Conservation (phyloP, 2,329 filamentous ascomycete species). For the Aspergillus tanneri region DNA sequence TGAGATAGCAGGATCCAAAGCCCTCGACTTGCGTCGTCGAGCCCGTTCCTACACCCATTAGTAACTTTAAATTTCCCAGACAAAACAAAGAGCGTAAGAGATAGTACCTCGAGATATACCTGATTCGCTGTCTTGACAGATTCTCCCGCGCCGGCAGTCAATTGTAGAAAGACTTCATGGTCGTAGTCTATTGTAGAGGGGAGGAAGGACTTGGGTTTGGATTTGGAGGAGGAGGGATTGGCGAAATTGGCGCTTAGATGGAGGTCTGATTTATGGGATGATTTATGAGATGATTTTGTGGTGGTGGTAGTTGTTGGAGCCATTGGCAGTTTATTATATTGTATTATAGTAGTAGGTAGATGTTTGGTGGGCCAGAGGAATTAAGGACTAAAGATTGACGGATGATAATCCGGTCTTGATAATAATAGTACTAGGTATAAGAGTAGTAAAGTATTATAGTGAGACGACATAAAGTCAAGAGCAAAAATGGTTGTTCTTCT, state of each 20-base stretch:
- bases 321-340: background rate
- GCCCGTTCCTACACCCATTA: conserved; percentile 26
- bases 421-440: no score
- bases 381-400: no score
- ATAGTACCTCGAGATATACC: conserved; percentile 31
- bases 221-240: conserved; percentile 6
- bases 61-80: background rate
- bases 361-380: no score
- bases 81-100: background rate
- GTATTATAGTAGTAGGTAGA: background rate
- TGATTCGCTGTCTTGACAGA: conserved; percentile 33
- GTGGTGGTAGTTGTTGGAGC: conserved; percentile 1
- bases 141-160: conserved; percentile 22
- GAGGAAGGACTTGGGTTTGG: no score
- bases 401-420: no score
- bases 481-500: background rate
- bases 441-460: no score
- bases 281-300: background rate
- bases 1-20: conserved; percentile 30
- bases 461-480: background rate
- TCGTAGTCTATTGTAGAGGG: conserved; percentile 29
- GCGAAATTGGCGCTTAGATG: conserved; percentile 50
- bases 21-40: conserved; percentile 21
- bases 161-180: conserved; percentile 33
- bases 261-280: conserved; percentile 44